Percentiles rank a stretch among this genome's conserved stretches.
Evolutionary conservation across 306 rosid genomes (phyloP).

Genomic region (Quercus robur): DNA sequence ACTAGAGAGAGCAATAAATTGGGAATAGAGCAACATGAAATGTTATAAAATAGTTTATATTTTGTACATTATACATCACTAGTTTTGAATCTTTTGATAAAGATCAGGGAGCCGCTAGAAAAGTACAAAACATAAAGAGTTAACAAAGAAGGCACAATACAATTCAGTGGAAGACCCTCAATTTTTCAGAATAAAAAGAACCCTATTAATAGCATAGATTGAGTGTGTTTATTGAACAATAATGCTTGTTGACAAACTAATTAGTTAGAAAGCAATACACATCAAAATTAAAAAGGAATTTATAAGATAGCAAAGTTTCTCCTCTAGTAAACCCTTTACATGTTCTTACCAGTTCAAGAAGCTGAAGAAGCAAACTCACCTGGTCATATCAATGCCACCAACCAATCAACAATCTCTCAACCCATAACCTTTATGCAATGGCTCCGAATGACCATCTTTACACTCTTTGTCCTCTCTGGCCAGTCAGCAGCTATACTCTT

Average conservation of each 20-base stretch:
- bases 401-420: background rate
- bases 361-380: background rate
- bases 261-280: background rate
- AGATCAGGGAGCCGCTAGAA: too few species aligned
- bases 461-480: constrained; percentile 7
- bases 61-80: too few species aligned
- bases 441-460: background rate
- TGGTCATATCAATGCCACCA: background rate
- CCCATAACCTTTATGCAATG: background rate
- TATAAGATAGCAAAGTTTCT: background rate
- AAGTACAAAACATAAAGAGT: too few species aligned
- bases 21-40: too few species aligned
- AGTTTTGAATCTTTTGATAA: too few species aligned
- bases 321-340: background rate
- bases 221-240: background rate
- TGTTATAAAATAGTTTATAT: too few species aligned
- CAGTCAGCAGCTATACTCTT: constrained; percentile 35
- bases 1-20: too few species aligned
- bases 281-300: background rate
- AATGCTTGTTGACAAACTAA: background rate
- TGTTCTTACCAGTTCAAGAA: constrained; percentile 14
- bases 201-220: background rate
- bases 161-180: background rate
- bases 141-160: background rate
- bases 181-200: background rate